These are phyloP conservation scores for Boletus calvinii DNA, from an alignment of 1,284 basidiomycete species.

Conservation along the genomic window DNA sequence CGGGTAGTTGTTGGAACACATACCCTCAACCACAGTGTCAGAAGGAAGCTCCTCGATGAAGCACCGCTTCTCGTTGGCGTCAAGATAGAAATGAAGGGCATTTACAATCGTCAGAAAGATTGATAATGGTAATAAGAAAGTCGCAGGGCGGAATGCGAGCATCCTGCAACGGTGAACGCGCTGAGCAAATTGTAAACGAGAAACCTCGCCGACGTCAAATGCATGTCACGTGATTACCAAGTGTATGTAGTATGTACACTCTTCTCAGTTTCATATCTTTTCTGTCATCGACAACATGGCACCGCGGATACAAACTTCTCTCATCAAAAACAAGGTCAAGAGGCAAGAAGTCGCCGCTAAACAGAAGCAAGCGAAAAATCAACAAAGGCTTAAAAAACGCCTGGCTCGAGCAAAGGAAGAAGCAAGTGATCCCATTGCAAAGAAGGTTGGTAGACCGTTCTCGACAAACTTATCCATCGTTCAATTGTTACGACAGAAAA, in stretches of 20 bases:
- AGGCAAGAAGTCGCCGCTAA: conserved; percentile 76
- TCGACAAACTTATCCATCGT: neutral
- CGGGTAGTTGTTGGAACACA: conserved; percentile 20
- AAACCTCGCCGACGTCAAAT: neutral
- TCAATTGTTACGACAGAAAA: conserved; percentile 58
- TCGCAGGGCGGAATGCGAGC: conserved; percentile 23
- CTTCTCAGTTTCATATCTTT: no score
- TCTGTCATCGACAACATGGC: conserved; percentile 41
- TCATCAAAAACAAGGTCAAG: conserved; percentile 84
- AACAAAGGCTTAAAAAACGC: conserved; percentile 80
- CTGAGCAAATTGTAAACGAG: neutral
- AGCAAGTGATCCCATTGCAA: conserved; percentile 64
- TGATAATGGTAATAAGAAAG: conserved; percentile 21
- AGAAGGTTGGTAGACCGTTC: conserved; percentile 56
- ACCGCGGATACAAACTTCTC: conserved; percentile 59
- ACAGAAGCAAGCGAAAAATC: conserved; percentile 75
- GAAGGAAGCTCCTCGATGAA: conserved; percentile 98
- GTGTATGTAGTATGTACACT: no score
- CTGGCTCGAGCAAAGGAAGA: conserved; percentile 74
- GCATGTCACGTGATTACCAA: conserved; percentile 26
- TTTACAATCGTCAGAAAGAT: conserved; percentile 23
- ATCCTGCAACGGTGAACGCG: conserved; percentile 17
- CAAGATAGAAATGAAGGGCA: conserved; percentile 85
- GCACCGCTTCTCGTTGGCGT: conserved; percentile 89
- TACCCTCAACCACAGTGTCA: conserved; percentile 95